Evolutionary conservation across 139 green algal species (phyloP).

Genomic region (Closterium sp.): DNA sequence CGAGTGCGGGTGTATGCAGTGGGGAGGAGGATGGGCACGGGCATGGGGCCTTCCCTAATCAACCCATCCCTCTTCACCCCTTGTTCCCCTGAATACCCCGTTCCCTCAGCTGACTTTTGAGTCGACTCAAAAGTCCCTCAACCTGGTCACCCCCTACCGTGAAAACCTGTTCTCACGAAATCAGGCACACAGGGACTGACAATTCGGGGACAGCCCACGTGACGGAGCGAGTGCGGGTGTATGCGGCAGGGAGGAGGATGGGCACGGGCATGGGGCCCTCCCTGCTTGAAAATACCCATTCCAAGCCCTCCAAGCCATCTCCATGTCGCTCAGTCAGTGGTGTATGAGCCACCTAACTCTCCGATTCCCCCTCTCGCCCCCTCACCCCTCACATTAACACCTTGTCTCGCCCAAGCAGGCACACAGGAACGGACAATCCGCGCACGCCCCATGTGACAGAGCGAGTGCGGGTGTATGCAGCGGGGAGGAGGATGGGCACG

Average conservation of each 20-base stretch:
- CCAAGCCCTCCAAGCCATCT: no score
- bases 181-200: not conserved
- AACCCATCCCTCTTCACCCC: no score
- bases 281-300: no score
- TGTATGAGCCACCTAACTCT: no score
- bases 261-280: not conserved
- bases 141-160: no score
- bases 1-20: not conserved
- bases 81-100: no score
- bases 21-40: not conserved
- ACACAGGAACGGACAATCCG: not conserved
- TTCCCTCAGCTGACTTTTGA: no score
- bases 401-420: not conserved
- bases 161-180: no score
- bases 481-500: not conserved
- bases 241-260: not conserved
- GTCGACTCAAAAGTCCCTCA: no score
- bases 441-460: not conserved
- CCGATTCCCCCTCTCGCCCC: no score
- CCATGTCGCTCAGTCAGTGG: no score
- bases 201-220: not conserved
- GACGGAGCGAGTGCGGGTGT: not conserved
- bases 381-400: not conserved
- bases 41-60: no score
- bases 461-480: not conserved